These are phyloP conservation scores for Xylaria cubensis DNA, from an alignment of 495 filamentous ascomycete species.

Conservation along the genomic window DNA sequence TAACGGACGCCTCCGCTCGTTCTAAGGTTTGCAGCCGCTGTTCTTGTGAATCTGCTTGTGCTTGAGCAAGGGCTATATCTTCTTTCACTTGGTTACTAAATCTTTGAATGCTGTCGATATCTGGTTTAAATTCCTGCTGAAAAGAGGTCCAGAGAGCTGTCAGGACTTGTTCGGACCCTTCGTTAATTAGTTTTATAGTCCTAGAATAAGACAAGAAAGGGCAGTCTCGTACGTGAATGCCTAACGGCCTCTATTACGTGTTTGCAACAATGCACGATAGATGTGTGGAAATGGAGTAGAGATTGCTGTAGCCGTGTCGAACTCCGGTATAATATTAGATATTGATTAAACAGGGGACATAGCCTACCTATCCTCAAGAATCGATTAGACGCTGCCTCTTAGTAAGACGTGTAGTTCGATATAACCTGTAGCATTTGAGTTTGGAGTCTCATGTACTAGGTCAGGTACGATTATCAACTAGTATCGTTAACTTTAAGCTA, in stretches of 20 bases:
- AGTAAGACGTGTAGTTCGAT: background rate
- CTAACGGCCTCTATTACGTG: background rate
- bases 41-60: slow-evolving; percentile 31
- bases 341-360: background rate
- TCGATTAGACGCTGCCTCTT: background rate
- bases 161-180: background rate
- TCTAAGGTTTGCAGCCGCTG: slow-evolving; percentile 31
- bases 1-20: slow-evolving; percentile 18
- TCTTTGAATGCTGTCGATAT: background rate
- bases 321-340: background rate
- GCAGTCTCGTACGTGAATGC: background rate
- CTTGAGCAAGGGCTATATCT: slow-evolving; percentile 32
- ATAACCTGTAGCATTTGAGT: background rate
- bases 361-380: background rate
- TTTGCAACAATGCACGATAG: slow-evolving; percentile 15
- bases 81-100: slow-evolving; percentile 27
- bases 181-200: background rate
- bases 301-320: background rate
- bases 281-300: background rate
- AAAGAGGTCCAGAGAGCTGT: background rate
- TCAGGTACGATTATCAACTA: background rate
- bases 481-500: slow-evolving; percentile 42
- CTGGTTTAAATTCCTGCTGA: background rate
- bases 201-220: too few species aligned
- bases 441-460: background rate